phyloP scores from a whole-genome alignment of 1,284 basidiomycete species.

The Pholiota adiposa region DNA sequence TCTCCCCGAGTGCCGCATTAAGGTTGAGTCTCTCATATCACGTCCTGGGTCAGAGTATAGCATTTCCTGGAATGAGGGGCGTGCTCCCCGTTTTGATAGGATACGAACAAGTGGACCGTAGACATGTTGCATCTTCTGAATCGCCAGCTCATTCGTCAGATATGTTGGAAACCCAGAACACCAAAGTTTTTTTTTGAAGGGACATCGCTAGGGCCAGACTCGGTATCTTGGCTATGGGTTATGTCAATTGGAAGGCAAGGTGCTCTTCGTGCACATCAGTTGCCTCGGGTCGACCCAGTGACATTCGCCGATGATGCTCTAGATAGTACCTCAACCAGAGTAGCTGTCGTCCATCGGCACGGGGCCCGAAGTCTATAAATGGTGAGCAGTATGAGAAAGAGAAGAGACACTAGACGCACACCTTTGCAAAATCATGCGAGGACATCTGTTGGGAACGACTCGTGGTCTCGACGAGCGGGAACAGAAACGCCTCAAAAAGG shows the following conservation, averaged over 20 bases:
- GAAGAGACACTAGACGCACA: not conserved
- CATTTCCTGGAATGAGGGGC: not conserved
- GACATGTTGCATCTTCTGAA: not conserved
- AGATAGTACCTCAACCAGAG: not conserved
- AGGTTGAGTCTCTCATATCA: not conserved
- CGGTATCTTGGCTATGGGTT: no score
- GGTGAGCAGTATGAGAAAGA: constrained; percentile 5
- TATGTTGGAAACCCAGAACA: not conserved
- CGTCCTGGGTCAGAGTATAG: not conserved
- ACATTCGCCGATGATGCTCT: not conserved
- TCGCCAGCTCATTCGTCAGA: not conserved
- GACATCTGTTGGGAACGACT: not conserved
- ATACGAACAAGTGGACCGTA: not conserved
- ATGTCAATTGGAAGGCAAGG: no score
- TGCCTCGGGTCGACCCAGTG: not conserved
- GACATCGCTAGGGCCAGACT: no score
- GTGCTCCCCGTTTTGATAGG: not conserved
- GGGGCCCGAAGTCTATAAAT: constrained; percentile 3
- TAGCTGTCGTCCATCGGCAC: not conserved
- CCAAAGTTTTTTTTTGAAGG: no score
- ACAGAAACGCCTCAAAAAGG: not conserved
- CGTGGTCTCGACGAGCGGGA: not conserved
- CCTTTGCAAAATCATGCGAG: constrained; percentile 3
- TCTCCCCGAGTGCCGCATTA: not conserved
- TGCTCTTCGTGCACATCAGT: no score